These are phyloP conservation scores for Colletotrichum tropicicola DNA, from an alignment of 2,329 filamentous ascomycete genomes.

Conservation along the genomic window DNA sequence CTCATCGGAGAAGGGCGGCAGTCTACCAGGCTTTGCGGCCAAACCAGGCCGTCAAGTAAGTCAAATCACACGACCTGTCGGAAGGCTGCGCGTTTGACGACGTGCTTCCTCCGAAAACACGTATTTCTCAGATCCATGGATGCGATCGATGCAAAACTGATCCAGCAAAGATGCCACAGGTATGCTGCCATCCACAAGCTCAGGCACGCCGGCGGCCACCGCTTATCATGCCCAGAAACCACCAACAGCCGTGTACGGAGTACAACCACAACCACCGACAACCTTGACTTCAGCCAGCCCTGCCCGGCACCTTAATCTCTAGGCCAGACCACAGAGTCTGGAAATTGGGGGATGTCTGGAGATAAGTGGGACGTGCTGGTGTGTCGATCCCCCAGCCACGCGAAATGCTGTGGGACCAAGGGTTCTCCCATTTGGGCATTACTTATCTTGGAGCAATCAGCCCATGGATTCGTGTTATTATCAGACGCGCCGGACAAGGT, in stretches of 20 bases:
- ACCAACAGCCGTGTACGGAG: neutral
- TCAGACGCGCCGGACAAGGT: neutral
- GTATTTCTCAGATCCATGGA: too few species aligned
- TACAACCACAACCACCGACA: neutral
- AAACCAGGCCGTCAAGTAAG: too few species aligned
- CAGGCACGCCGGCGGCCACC: neutral
- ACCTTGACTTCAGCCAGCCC: neutral
- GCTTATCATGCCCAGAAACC: neutral
- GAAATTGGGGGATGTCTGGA: conserved; percentile 2
- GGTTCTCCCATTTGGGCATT: neutral
- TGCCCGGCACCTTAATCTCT: neutral
- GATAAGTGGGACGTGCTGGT: conserved; percentile 10
- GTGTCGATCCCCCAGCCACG: conserved; percentile 18
- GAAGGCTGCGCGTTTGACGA: too few species aligned
- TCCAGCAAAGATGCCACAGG: too few species aligned
- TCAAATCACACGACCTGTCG: too few species aligned
- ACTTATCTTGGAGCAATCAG: conserved; percentile 20
- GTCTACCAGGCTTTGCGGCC: too few species aligned
- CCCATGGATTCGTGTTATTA: conserved; percentile 9
- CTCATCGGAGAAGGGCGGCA: too few species aligned
- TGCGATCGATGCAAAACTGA: too few species aligned
- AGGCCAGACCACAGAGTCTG: neutral
- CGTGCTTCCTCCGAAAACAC: too few species aligned
- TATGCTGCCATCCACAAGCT: neutral
- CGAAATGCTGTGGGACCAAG: conserved; percentile 5